Conservation (phyloP, 2,329 filamentous ascomycete species). For the Aureobasidium sp. region DNA sequence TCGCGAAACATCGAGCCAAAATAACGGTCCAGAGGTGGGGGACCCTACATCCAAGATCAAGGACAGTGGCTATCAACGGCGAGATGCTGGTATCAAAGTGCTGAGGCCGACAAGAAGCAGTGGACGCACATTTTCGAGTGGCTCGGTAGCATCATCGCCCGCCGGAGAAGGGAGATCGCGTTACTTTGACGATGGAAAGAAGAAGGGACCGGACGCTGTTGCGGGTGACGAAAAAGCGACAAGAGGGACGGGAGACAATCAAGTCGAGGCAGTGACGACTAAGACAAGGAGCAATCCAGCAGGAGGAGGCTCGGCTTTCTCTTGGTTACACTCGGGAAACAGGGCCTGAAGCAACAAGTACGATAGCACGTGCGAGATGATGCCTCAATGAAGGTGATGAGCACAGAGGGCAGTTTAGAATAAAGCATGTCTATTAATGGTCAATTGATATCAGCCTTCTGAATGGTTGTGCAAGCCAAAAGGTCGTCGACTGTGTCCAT, state of each 20-base stretch:
- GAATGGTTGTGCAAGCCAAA: not conserved
- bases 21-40: constrained; percentile 42
- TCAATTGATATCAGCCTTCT: not conserved
- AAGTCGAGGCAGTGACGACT: constrained; percentile 15
- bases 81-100: constrained; percentile 77
- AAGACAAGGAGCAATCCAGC: constrained; percentile 63
- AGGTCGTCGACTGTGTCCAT: not conserved
- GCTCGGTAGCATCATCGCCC: constrained; percentile 26
- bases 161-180: constrained; percentile 34
- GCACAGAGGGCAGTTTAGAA: not conserved
- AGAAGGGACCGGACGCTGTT: constrained; percentile 10
- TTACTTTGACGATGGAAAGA: constrained; percentile 44
- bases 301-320: constrained; percentile 87
- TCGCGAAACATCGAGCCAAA: constrained; percentile 30
- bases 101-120: constrained; percentile 67
- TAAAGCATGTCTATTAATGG: not conserved
- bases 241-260: not conserved
- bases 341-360: not conserved
- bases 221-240: constrained; percentile 16
- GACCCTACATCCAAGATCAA: constrained; percentile 46
- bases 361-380: not conserved
- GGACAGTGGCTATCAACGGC: constrained; percentile 62
- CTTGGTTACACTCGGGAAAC: constrained; percentile 63
- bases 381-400: not conserved
- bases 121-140: constrained; percentile 43